phyloP scores from a whole-genome alignment of 495 filamentous ascomycete genomes.

The Astrocystis sublimbata region DNA sequence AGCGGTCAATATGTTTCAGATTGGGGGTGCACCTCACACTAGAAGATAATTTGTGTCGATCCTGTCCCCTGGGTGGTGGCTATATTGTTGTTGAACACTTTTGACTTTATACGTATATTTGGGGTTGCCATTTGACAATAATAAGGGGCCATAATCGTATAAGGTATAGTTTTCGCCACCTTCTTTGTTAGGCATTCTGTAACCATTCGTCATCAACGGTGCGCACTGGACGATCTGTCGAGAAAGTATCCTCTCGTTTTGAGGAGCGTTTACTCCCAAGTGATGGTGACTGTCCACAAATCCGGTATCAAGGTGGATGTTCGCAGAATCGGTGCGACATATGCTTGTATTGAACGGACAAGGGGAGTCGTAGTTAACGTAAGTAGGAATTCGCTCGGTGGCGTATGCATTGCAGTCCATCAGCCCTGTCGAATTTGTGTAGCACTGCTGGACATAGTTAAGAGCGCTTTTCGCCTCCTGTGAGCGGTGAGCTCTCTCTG shows the following conservation, averaged over 20 bases:
- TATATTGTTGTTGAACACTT: neutral
- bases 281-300: conserved; percentile 20
- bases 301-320: conserved; percentile 24
- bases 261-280: conserved; percentile 25
- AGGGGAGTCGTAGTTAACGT: conserved; percentile 11
- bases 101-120: neutral
- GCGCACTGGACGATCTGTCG: conserved; percentile 21
- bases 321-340: conserved; percentile 10
- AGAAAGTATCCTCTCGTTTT: conserved; percentile 11
- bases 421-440: conserved; percentile 9
- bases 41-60: neutral
- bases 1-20: neutral
- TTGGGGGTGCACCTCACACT: neutral
- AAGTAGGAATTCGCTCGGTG: neutral
- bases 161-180: conserved; percentile 3
- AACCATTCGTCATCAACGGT: conserved; percentile 22
- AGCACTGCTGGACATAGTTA: conserved; percentile 19
- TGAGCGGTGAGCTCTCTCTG: neutral
- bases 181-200: neutral
- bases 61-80: neutral
- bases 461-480: conserved; percentile 2
- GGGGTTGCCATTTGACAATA: neutral
- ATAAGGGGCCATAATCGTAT: conserved; percentile 9
- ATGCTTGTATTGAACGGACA: conserved; percentile 24
- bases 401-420: conserved; percentile 12